phyloP scores from a whole-genome alignment of 257 asterid genomes.

The Penstemon eatonii region DNA sequence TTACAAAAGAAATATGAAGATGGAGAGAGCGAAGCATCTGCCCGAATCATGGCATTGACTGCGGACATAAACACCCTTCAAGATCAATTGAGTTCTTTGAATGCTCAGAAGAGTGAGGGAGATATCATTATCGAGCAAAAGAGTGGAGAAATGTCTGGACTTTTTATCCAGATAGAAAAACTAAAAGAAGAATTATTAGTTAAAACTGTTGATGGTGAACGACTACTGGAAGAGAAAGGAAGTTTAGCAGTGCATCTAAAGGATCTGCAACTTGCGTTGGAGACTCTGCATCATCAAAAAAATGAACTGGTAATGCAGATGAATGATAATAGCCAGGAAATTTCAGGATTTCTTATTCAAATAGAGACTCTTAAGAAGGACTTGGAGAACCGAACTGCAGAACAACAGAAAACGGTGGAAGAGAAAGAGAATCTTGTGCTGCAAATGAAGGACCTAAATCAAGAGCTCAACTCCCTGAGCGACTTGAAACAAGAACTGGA shows the following conservation, averaged over 20 bases:
- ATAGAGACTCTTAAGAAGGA: conserved; percentile 30
- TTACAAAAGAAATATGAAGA: conserved; percentile 44
- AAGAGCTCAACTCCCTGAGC: conserved; percentile 25
- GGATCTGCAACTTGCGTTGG: conserved; percentile 43
- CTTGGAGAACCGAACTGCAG: too few relatives aligned
- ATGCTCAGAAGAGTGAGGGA: conserved; percentile 44
- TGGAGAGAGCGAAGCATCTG: conserved; percentile 45
- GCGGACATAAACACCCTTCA: conserved; percentile 38
- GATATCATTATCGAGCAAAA: conserved; percentile 44
- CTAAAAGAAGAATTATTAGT: conserved; percentile 50
- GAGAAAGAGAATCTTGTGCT: conserved; percentile 30
- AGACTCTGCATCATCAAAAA: conserved; percentile 32
- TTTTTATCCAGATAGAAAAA: conserved; percentile 40
- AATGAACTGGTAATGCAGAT: conserved; percentile 43
- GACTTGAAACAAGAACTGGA: conserved; percentile 39
- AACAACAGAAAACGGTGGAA: conserved; percentile 1
- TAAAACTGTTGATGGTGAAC: conserved; percentile 41
- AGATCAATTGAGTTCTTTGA: conserved; percentile 44
- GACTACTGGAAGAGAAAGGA: conserved; percentile 39
- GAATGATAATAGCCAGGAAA: conserved; percentile 37
- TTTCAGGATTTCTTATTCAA: conserved; percentile 35
- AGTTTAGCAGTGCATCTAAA: conserved; percentile 30
- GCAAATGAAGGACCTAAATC: conserved; percentile 29
- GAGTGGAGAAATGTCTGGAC: conserved; percentile 45
- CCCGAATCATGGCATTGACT: conserved; percentile 34